Evolutionary conservation across 768 basidiomycete species (phyloP).

Genomic region (Sporobolomyces roseus): DNA sequence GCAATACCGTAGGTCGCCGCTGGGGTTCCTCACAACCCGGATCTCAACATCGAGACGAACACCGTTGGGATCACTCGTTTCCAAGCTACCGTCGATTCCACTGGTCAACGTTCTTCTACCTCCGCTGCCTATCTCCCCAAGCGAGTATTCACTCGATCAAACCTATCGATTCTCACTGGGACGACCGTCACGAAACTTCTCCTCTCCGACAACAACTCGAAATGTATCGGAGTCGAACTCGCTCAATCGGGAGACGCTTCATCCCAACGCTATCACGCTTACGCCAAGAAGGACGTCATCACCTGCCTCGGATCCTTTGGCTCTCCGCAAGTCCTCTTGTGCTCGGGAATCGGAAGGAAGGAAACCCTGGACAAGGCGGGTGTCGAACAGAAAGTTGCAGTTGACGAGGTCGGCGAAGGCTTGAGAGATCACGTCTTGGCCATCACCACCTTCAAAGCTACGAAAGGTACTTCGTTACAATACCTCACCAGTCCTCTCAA

Average conservation of each 20-base stretch:
- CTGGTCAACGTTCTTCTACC: slow-evolving; percentile 36
- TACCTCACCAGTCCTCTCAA: slow-evolving; percentile 27
- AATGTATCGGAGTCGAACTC: slow-evolving; percentile 32
- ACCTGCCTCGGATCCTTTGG: slow-evolving; percentile 27
- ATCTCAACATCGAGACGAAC: slow-evolving; percentile 32
- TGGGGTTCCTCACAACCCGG: slow-evolving; percentile 26
- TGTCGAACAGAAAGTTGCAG: slow-evolving; percentile 41
- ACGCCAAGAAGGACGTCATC: slow-evolving; percentile 25
- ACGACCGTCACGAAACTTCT: slow-evolving; percentile 33
- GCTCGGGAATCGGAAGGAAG: slow-evolving; percentile 22
- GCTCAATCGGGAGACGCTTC: slow-evolving; percentile 14
- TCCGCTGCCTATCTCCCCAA: slow-evolving; percentile 40
- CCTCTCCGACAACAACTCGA: slow-evolving; percentile 6
- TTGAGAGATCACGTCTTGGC: slow-evolving; percentile 45
- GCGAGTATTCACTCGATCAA: slow-evolving; percentile 24
- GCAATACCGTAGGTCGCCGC: not conserved
- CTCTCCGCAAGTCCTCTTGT: slow-evolving; percentile 33
- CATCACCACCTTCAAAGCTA: slow-evolving; percentile 11
- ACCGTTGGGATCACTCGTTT: slow-evolving; percentile 37
- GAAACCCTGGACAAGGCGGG: slow-evolving; percentile 21
- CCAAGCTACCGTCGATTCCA: slow-evolving; percentile 21
- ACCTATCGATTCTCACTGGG: slow-evolving; percentile 38
- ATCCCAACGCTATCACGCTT: slow-evolving; percentile 10
- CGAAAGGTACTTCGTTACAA: slow-evolving; percentile 16
- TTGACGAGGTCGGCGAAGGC: slow-evolving; percentile 53